These are phyloP conservation scores for Populus davidiana DNA, from an alignment of 345 rosid species.

Conservation along the genomic window DNA sequence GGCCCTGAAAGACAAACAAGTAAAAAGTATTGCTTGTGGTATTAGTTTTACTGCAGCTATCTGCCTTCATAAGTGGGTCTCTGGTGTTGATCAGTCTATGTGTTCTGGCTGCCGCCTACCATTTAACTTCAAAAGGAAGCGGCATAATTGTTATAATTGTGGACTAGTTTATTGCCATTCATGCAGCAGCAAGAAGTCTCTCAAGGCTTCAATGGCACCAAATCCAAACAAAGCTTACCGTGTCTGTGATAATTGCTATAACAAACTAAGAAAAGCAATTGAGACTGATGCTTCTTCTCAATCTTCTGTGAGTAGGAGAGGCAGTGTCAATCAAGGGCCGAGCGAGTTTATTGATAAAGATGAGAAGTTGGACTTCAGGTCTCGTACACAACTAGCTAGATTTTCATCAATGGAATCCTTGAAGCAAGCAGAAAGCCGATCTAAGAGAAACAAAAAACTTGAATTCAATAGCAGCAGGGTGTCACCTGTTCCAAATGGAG, in stretches of 20 bases:
- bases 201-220: slow-evolving; percentile 97
- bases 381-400: slow-evolving; percentile 76
- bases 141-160: slow-evolving; percentile 77
- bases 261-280: slow-evolving; percentile 67
- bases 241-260: slow-evolving; percentile 87
- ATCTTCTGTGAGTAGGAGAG: slow-evolving; percentile 73
- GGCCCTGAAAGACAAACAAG: slow-evolving; percentile 93
- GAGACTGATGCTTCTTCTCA: slow-evolving; percentile 66
- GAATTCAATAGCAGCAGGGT: slow-evolving; percentile 96
- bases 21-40: slow-evolving; percentile 89
- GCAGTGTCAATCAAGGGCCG: slow-evolving; percentile 59
- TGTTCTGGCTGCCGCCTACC: slow-evolving; percentile 97
- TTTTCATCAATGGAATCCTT: slow-evolving; percentile 81
- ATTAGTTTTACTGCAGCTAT: slow-evolving; percentile 90
- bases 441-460: slow-evolving; percentile 80
- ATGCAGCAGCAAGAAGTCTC: slow-evolving; percentile 83
- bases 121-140: slow-evolving; percentile 81
- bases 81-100: slow-evolving; percentile 94
- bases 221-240: slow-evolving; percentile 90
- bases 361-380: slow-evolving; percentile 74
- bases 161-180: slow-evolving; percentile 95
- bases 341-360: slow-evolving; percentile 61
- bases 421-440: slow-evolving; percentile 66
- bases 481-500: slow-evolving; percentile 86
- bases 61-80: slow-evolving; percentile 96